Evolutionary conservation across 2,329 filamentous ascomycete species (phyloP).

Genomic region (Aspergillus sp.): DNA sequence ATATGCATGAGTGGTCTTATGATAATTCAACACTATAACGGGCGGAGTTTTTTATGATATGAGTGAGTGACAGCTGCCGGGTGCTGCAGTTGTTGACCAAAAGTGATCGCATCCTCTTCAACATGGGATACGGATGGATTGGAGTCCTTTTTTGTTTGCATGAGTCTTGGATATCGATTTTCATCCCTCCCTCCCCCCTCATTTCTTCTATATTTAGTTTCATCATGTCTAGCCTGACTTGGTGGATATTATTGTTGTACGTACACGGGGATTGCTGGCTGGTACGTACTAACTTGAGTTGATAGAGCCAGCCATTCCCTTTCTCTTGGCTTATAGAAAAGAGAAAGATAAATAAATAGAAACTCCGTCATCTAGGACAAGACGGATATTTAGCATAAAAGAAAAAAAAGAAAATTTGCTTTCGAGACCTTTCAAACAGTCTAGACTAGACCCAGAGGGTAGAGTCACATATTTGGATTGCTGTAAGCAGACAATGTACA

Average conservation of each 20-base stretch:
- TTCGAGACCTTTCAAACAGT: not conserved
- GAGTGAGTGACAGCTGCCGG: not conserved
- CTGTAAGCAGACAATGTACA: constrained; percentile 1
- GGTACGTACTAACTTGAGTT: not conserved
- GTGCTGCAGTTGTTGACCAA: constrained; percentile 7
- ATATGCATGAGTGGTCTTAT: constrained; percentile 12
- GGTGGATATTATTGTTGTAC: not conserved
- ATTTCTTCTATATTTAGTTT: not conserved
- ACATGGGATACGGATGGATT: constrained; percentile 24
- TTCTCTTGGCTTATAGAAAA: not conserved
- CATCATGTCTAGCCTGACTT: not conserved
- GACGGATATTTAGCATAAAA: not conserved
- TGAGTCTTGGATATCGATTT: constrained; percentile 11
- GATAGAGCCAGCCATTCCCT: constrained; percentile 1
- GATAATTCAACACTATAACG: constrained; percentile 24
- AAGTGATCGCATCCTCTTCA: constrained; percentile 25
- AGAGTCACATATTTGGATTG: not conserved
- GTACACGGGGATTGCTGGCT: not conserved
- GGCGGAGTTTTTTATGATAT: constrained; percentile 23
- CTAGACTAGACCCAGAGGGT: not conserved
- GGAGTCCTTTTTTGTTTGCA: constrained; percentile 18
- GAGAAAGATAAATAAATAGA: not conserved
- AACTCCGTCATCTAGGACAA: not conserved
- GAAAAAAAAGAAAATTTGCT: not conserved
- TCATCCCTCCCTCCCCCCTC: not conserved